These are phyloP conservation scores for Akanthomyces lecanii DNA, from an alignment of 2,329 filamentous ascomycete genomes.

Conservation along the genomic window DNA sequence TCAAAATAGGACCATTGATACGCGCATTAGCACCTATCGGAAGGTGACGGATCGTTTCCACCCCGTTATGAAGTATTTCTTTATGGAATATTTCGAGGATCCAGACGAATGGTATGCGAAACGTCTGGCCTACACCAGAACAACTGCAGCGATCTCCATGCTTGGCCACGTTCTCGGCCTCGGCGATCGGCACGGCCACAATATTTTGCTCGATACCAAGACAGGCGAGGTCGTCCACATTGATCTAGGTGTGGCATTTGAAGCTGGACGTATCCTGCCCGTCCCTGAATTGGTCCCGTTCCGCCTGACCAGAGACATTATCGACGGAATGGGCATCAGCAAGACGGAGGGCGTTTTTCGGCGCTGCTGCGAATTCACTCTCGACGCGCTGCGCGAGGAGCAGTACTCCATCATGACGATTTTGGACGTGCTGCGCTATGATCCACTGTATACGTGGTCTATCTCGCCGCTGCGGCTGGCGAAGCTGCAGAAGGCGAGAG, in stretches of 20 bases:
- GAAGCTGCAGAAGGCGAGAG: slow-evolving; percentile 60
- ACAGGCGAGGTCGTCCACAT: slow-evolving; percentile 96
- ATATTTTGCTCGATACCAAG: slow-evolving; percentile 86
- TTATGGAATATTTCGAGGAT: slow-evolving; percentile 89
- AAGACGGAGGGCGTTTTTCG: slow-evolving; percentile 95
- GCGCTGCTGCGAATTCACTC: slow-evolving; percentile 95
- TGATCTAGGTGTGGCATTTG: slow-evolving; percentile 93
- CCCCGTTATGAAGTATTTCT: slow-evolving; percentile 94
- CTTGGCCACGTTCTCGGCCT: slow-evolving; percentile 89
- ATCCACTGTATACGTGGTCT: slow-evolving; percentile 94
- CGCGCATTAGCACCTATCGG: slow-evolving; percentile 69
- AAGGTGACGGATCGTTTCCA: slow-evolving; percentile 78
- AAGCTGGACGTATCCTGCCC: slow-evolving; percentile 90
- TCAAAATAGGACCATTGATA: slow-evolving; percentile 64
- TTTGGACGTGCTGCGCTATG: slow-evolving; percentile 94
- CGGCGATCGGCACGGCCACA: slow-evolving; percentile 92
- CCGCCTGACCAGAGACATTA: slow-evolving; percentile 85
- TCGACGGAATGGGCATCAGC: slow-evolving; percentile 95
- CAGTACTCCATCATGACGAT: slow-evolving; percentile 98
- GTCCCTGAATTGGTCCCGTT: slow-evolving; percentile 96
- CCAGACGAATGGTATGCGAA: slow-evolving; percentile 95
- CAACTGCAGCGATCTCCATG: slow-evolving; percentile 91
- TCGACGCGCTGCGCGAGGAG: slow-evolving; percentile 91
- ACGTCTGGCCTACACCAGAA: slow-evolving; percentile 85
- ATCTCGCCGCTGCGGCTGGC: slow-evolving; percentile 67